phyloP scores from a whole-genome alignment of 441 rosid genomes.

The Omphalea diandra region DNA sequence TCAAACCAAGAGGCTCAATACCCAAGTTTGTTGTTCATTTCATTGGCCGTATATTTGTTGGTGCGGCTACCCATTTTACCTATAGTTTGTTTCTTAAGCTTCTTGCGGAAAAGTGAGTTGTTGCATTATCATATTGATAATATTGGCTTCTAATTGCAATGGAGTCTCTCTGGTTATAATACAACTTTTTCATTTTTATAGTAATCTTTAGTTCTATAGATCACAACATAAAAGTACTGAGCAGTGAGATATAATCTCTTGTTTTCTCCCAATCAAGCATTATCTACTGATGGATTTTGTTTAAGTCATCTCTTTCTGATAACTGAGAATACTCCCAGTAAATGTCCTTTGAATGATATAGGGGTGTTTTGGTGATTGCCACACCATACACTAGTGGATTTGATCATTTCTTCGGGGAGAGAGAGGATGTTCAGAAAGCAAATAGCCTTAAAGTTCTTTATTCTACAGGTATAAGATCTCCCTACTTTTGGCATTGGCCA shows the following conservation, averaged over 20 bases:
- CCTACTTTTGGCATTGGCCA: constrained; percentile 94
- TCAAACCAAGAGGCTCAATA: constrained; percentile 58
- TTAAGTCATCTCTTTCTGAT: background rate
- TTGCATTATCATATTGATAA: background rate
- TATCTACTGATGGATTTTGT: background rate
- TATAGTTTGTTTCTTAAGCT: constrained; percentile 93
- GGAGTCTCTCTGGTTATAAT: constrained; percentile 1
- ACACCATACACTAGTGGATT: constrained; percentile 97
- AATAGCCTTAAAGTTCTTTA: constrained; percentile 18
- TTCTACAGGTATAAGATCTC: constrained; percentile 72
- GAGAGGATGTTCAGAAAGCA: background rate
- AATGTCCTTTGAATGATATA: constrained; percentile 32
- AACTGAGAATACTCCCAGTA: constrained; percentile 17
- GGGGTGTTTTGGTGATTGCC: constrained; percentile 91
- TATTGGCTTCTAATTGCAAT: background rate
- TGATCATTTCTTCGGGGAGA: constrained; percentile 62
- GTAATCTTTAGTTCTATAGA: no score
- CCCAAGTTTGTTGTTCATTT: constrained; percentile 87
- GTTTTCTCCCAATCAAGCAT: no score
- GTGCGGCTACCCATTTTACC: constrained; percentile 96
- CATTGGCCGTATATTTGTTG: constrained; percentile 91
- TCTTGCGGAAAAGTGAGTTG: constrained; percentile 81
- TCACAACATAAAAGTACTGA: no score
- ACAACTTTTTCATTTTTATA: background rate
- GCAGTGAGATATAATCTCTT: no score